phyloP scores from a whole-genome alignment of 306 rosid genomes.

The Hippophae rhamnoides region DNA sequence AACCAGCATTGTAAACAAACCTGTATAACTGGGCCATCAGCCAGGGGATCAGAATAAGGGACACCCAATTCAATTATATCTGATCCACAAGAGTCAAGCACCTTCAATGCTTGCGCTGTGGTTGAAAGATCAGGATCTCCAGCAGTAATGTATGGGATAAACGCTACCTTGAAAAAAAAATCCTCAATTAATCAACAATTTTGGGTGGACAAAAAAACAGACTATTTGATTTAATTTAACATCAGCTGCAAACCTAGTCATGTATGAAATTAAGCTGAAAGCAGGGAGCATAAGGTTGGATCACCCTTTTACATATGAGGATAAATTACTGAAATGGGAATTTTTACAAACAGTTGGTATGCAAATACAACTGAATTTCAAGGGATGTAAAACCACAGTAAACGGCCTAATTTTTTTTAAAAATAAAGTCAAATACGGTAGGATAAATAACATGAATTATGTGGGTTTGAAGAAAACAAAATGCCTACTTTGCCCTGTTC shows the following conservation, averaged over 20 bases:
- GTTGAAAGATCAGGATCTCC: slow-evolving; percentile 95
- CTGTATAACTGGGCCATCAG: slow-evolving; percentile 99
- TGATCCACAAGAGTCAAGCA: slow-evolving; percentile 74
- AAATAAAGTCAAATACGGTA: background rate
- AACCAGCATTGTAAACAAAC: slow-evolving; percentile 21
- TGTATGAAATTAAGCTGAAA: background rate
- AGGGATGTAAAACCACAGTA: background rate
- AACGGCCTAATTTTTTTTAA: background rate
- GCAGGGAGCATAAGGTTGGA: background rate
- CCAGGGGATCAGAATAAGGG: slow-evolving; percentile 93
- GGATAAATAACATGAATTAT: background rate
- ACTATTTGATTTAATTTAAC: background rate
- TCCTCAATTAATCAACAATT: slow-evolving; percentile 17
- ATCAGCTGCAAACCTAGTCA: background rate
- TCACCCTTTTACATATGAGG: background rate
- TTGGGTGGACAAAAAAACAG: background rate
- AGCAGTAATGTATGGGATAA: slow-evolving; percentile 80
- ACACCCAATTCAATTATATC: slow-evolving; percentile 92
- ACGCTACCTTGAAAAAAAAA: slow-evolving; percentile 58
- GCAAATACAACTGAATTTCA: background rate
- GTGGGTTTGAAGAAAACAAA: slow-evolving; percentile 2
- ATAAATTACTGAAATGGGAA: background rate
- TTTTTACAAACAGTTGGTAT: background rate
- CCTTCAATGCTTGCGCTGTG: slow-evolving; percentile 83
- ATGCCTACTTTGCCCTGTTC: slow-evolving; percentile 52